Base-by-base conservation (phyloP, 495 filamentous ascomycete species). In the Wilcoxina mikolae region DNA sequence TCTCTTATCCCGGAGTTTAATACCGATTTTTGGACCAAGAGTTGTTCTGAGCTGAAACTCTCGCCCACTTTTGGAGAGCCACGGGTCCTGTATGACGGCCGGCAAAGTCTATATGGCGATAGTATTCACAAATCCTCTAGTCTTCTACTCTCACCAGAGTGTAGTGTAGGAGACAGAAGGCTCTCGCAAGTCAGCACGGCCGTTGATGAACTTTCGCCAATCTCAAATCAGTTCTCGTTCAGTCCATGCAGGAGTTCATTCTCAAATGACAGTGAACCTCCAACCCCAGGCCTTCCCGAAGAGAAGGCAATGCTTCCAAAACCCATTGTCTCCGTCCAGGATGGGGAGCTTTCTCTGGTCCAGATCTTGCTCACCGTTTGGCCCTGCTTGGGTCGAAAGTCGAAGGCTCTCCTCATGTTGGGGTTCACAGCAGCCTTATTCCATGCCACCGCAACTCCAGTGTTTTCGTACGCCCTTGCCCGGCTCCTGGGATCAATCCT, bases 401-500 rank as follows among this genome's bases (percentile, higher is more conserved):
- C 79, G 24, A 78, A 76, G 3, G 2, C 76, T 0, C 65, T 79
- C 38, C 69, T 94, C 0, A 25, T 83, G 2, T 45, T 77, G 2
- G 87, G 84, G 0, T 71, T 86, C 27, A 28, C 75, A 2, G 71
- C 75, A 28, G 77, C 84, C 3, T 60, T 83, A 4, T 59, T 81
- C 0, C 81, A 86, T 52, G 82, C 84, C 7, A 76, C 73, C 27
- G 73, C 78, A 39, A 89, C 81, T 0, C 89, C 91, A 0, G 66
- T 78, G 0, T 95, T 94, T 66, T 84, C 85, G 0, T 85, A 75
- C 56, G 71, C 84, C 28, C 82, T 98, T 33, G 76, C 88, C 2
- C 75, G 82, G 52, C 75, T 98, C 0, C 72, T 94, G 1, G 66
- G 67, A 4, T 79, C 82, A 0, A 84, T 94, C 65, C 87, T 74